Conservation (phyloP, 768 basidiomycete species). For the Suillus ampliporus region DNA sequence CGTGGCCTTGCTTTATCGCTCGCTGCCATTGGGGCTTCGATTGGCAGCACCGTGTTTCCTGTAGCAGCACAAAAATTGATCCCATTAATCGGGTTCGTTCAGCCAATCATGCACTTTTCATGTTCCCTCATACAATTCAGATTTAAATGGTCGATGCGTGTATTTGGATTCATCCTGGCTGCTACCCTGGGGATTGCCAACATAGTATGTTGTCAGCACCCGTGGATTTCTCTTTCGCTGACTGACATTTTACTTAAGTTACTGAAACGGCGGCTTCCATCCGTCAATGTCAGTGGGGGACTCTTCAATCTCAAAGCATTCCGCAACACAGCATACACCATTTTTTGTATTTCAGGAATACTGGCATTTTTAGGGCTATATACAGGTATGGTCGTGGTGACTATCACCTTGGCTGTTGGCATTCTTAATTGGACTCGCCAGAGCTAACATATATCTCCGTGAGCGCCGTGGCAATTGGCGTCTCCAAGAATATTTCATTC, state of each 20-base stretch:
- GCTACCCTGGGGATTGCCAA: slow-evolving; percentile 58
- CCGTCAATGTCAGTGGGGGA: slow-evolving; percentile 57
- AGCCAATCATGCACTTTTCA: background rate
- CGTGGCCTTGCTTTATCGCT: slow-evolving; percentile 65
- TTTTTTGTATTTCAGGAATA: slow-evolving; percentile 64
- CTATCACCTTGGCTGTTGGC: slow-evolving; percentile 11
- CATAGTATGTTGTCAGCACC: slow-evolving; percentile 44
- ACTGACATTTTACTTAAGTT: slow-evolving; percentile 21
- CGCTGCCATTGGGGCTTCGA: slow-evolving; percentile 65
- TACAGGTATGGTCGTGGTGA: slow-evolving; percentile 47
- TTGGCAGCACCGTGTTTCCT: slow-evolving; percentile 74
- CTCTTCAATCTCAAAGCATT: slow-evolving; percentile 61
- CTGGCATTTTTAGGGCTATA: slow-evolving; percentile 72
- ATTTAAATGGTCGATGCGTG: slow-evolving; percentile 81
- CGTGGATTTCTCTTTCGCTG: no score
- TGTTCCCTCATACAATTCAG: slow-evolving; percentile 38
- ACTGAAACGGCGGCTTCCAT: slow-evolving; percentile 56
- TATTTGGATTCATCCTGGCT: slow-evolving; percentile 67
- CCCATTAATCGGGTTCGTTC: slow-evolving; percentile 56
- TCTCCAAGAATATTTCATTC: slow-evolving; percentile 57
- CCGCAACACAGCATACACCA: slow-evolving; percentile 49
- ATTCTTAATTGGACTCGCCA: slow-evolving; percentile 25
- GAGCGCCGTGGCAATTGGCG: slow-evolving; percentile 56
- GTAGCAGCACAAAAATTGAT: slow-evolving; percentile 63
- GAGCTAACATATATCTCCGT: slow-evolving; percentile 73